Evolutionary conservation across 139 green algal genomes (phyloP).

Genomic region (Mychonastes homosphaera): DNA sequence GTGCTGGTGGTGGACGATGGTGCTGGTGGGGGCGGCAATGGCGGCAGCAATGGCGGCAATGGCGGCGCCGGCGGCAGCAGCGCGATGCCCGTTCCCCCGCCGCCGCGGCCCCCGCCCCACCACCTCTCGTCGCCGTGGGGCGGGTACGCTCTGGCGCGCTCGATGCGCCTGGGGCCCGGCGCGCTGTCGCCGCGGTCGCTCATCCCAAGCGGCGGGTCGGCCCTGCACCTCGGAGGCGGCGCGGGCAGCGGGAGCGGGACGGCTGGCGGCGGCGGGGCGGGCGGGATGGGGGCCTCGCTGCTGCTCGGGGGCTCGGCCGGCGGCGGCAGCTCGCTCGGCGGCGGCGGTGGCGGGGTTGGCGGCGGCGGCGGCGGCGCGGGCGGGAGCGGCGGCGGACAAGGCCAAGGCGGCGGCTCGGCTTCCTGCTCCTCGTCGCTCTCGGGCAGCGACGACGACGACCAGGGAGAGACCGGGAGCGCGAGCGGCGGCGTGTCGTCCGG

Average conservation of each 20-base stretch:
- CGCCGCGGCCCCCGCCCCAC: not conserved
- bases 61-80: too few relatives aligned
- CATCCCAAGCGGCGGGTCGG: not conserved
- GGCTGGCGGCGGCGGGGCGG: not conserved
- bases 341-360: too few relatives aligned
- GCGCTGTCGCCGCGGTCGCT: conserved; percentile 4
- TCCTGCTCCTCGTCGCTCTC: too few relatives aligned
- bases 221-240: not conserved
- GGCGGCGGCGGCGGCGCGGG: too few relatives aligned
- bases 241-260: not conserved
- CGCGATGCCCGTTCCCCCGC: too few relatives aligned
- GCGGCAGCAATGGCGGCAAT: too few relatives aligned
- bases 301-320: not conserved
- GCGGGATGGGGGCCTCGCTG: not conserved
- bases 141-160: conserved; percentile 23
- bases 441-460: too few relatives aligned
- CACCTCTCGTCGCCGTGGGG: not conserved
- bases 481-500: too few relatives aligned
- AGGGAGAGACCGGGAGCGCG: too few relatives aligned
- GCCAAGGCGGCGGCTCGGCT: too few relatives aligned
- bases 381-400: too few relatives aligned
- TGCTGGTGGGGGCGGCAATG: too few relatives aligned
- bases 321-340: not conserved
- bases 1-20: not conserved
- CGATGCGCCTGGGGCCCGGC: conserved; percentile 28